Conservation (phyloP, 1,284 basidiomycete genomes). For the Ceratorhiza oryzae-sativae region DNA sequence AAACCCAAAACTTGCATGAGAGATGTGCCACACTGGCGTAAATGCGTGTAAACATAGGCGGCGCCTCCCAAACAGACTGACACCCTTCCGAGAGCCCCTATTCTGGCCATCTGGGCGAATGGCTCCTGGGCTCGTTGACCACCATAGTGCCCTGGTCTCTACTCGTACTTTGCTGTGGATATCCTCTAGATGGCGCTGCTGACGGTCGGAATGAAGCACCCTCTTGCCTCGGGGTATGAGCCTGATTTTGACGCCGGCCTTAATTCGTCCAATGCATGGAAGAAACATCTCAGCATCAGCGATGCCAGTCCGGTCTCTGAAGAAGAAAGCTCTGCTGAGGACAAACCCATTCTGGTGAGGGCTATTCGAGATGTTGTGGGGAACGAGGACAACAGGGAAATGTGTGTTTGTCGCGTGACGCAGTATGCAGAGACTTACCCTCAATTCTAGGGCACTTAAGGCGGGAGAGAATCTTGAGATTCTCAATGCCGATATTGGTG, state of each 20-base stretch:
- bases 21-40: background rate
- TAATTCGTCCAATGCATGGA: slow-evolving; percentile 77
- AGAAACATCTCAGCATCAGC: slow-evolving; percentile 61
- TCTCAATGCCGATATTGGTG: slow-evolving; percentile 66
- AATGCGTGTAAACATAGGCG: slow-evolving; percentile 1
- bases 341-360: slow-evolving; percentile 55
- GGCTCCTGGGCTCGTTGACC: slow-evolving; percentile 8
- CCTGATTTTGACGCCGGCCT: slow-evolving; percentile 75
- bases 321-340: slow-evolving; percentile 48
- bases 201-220: background rate
- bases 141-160: too few species aligned
- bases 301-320: slow-evolving; percentile 46
- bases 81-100: slow-evolving; percentile 25
- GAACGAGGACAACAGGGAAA: slow-evolving; percentile 72
- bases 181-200: background rate
- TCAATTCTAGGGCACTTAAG: slow-evolving; percentile 54
- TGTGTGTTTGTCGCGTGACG: slow-evolving; percentile 48
- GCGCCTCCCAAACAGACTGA: slow-evolving; percentile 1
- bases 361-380: slow-evolving; percentile 77
- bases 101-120: slow-evolving; percentile 28
- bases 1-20: slow-evolving; percentile 5
- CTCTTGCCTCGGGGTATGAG: slow-evolving; percentile 41
- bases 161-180: background rate
- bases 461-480: slow-evolving; percentile 72
- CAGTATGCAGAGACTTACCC: too few species aligned